phyloP scores from a whole-genome alignment of 192 early-diverging fungal species.

The Backusella luteola region DNA sequence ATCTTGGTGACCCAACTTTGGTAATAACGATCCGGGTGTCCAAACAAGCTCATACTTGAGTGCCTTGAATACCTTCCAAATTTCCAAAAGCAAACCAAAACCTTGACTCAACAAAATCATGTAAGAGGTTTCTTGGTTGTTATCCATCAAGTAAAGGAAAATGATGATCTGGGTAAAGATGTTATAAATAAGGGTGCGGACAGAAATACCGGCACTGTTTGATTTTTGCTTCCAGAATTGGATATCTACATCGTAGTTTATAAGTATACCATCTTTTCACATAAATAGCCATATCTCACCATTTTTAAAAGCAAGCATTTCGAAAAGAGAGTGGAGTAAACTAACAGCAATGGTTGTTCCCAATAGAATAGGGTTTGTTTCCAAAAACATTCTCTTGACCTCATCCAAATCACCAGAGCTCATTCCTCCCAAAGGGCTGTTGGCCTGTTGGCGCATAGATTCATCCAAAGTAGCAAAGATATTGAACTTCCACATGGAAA shows the following conservation, averaged over 20 bases:
- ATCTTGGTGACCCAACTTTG: conserved; percentile 20
- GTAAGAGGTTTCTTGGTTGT: conserved; percentile 74
- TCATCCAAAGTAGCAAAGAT: conserved; percentile 47
- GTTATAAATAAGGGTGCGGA: conserved; percentile 78
- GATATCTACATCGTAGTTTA: conserved; percentile 59
- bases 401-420: conserved; percentile 65
- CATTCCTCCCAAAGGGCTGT: conserved; percentile 54
- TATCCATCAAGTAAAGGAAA: conserved; percentile 85
- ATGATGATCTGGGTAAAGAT: conserved; percentile 84
- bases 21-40: conserved; percentile 25
- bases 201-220: conserved; percentile 78
- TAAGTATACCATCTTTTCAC: conserved; percentile 15
- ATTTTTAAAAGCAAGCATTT: conserved; percentile 93
- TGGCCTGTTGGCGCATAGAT: conserved; percentile 66
- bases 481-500: conserved; percentile 74
- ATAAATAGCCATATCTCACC: conserved; percentile 44
- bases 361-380: conserved; percentile 86
- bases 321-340: conserved; percentile 81
- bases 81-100: conserved; percentile 79
- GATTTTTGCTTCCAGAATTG: conserved; percentile 87
- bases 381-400: conserved; percentile 86
- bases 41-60: conserved; percentile 60
- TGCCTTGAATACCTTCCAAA: conserved; percentile 90
- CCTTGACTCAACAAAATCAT: conserved; percentile 85
- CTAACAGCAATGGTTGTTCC: conserved; percentile 76